Evolutionary conservation across 2,329 filamentous ascomycete genomes (phyloP), one percentile per base, ranked within the genome.

Genomic region (Beauveria sp.): DNA sequence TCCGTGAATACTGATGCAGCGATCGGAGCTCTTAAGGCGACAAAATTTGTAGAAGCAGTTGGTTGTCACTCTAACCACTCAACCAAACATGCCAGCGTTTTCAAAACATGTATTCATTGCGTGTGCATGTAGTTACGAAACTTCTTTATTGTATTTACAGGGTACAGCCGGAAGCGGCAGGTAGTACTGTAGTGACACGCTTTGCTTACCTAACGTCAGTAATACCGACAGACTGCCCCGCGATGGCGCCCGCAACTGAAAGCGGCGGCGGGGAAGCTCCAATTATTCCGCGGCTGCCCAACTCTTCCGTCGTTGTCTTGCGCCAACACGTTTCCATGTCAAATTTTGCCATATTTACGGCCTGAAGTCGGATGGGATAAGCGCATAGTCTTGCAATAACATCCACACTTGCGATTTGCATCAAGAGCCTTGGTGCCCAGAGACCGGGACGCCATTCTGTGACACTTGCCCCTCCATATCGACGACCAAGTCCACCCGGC

Each of bases 181-280:
- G 30, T 34, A 34, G 30, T 34, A 34, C 12, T 12, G 12, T 34
- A 5, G 30, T 34, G 30, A 12, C 41, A 22, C 2, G 8, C 3
- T 6, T 12, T 50, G 55, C 44, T 57, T 57, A 57, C 37, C 18
- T 59, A 52, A 59, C 14, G 8, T 40, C 24, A 18, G 16, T 34
- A 5, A 34, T 34, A 34, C 30, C 30, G 30, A 24, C 40, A 30
- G 44, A 55, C 51, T 62, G 61, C 61, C 61, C 61, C 61, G 61
- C 61, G 61, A 62, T 62, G 55, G 24, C n/a, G 47, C 37, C 52
- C 47, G 48, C 34, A 43, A 26, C 59, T 61, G 50, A 14, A 54
- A 54, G 52, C 59, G 24, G 43, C 54, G 52, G 59, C 52, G 59
- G 46, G 59, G 59, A 61, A 46, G 59, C 52, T 61, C 59, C 59